Evolutionary conservation across 1,284 basidiomycete genomes (phyloP).

Genomic region (Mycosarcoma mackinlayi): DNA sequence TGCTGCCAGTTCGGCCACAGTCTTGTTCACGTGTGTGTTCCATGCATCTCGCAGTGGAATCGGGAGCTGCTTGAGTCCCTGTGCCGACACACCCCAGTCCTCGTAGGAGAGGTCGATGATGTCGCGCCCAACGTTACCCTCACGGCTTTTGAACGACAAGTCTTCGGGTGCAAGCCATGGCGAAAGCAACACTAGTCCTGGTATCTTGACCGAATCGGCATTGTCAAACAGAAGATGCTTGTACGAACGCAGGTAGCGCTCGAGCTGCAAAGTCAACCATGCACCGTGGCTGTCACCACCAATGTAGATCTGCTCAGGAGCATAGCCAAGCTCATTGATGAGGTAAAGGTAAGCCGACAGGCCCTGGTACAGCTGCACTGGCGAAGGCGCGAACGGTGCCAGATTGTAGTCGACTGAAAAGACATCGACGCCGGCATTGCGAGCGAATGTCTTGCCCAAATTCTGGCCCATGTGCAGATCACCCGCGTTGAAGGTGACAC

Average conservation of each 20-base stretch:
- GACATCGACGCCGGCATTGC: constrained; percentile 52
- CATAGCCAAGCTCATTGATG: constrained; percentile 56
- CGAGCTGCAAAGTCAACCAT: constrained; percentile 57
- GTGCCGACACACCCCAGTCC: constrained; percentile 54
- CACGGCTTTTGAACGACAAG: constrained; percentile 44
- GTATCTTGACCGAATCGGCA: constrained; percentile 25
- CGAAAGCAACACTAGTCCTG: constrained; percentile 57
- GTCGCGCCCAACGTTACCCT: constrained; percentile 47
- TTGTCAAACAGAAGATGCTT: constrained; percentile 39
- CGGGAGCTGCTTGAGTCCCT: constrained; percentile 32
- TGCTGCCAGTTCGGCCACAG: constrained; percentile 26
- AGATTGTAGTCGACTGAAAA: constrained; percentile 67
- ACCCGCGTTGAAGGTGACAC: constrained; percentile 63
- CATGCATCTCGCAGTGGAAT: constrained; percentile 39
- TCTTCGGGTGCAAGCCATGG: constrained; percentile 50
- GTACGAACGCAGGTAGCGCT: constrained; percentile 61
- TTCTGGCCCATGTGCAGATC: constrained; percentile 63
- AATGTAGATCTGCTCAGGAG: constrained; percentile 61
- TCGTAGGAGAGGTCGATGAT: constrained; percentile 53
- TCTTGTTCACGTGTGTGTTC: constrained; percentile 49
- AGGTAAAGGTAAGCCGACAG: constrained; percentile 61
- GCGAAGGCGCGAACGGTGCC: constrained; percentile 58
- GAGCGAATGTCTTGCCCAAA: constrained; percentile 55
- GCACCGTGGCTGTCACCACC: constrained; percentile 64
- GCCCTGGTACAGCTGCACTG: constrained; percentile 59